Conservation (phyloP, 495 filamentous ascomycete species). For the Trichoderma parareesei region DNA sequence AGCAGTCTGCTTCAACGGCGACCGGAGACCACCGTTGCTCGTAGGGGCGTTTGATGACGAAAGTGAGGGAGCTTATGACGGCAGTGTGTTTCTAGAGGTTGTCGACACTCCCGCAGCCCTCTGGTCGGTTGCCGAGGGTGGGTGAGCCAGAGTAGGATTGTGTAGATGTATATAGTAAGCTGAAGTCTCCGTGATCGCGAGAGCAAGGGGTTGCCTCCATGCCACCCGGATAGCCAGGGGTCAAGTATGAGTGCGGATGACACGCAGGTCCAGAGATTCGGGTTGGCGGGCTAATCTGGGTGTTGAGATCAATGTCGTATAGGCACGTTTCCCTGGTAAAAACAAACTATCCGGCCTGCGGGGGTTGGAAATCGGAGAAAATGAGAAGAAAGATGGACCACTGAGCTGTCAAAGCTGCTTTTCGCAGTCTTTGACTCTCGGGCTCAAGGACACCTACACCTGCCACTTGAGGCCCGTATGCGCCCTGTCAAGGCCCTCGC, state of each 20-base stretch:
- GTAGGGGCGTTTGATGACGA: neutral
- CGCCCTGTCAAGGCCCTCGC: neutral
- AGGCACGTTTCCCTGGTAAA: no score
- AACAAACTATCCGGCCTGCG: no score
- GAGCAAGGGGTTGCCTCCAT: neutral
- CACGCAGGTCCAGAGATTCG: neutral
- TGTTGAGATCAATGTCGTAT: neutral
- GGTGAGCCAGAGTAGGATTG: neutral
- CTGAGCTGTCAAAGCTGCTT: neutral
- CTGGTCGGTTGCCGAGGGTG: neutral
- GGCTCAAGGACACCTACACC: neutral
- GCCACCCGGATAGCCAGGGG: neutral
- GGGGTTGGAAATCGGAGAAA: neutral
- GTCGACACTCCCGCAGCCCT: neutral
- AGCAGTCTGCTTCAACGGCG: neutral
- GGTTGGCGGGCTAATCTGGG: neutral
- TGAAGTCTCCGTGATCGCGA: neutral
- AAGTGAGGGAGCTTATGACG: neutral
- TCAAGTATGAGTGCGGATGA: neutral
- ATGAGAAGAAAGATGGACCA: no score
- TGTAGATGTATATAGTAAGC: neutral
- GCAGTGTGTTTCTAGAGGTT: neutral
- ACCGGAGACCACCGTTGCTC: neutral
- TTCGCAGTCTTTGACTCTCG: neutral
- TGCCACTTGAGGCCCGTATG: neutral